Percentiles rank a stretch among this genome's conserved stretches.
phyloP scores from a whole-genome alignment of 148 eudicot species.

The Rhododendron ovatum region DNA sequence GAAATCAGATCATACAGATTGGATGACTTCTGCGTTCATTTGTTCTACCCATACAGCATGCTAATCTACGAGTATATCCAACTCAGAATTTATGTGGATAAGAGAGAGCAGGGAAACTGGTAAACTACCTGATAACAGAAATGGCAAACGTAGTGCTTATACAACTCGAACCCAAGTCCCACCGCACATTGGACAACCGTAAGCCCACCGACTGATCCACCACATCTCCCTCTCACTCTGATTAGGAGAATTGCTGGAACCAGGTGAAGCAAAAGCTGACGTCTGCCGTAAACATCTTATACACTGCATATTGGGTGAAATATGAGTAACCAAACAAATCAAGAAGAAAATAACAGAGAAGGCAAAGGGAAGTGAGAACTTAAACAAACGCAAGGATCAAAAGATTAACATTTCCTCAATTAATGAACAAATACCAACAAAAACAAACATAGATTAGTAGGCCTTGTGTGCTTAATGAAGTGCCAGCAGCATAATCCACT shows the following conservation, averaged over 20 bases:
- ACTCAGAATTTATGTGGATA: background rate
- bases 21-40: background rate
- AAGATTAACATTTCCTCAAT: background rate
- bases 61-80: background rate
- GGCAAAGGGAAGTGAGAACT: background rate
- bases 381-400: background rate
- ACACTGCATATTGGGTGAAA: constrained; percentile 53
- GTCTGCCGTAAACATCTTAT: constrained; percentile 96
- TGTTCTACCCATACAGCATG: background rate
- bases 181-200: constrained; percentile 97
- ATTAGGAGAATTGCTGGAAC: constrained; percentile 36
- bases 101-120: background rate
- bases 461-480: background rate
- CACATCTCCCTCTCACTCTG: constrained; percentile 72
- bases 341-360: background rate
- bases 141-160: constrained; percentile 18
- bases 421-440: background rate
- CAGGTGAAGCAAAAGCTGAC: constrained; percentile 70
- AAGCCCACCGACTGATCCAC: constrained; percentile 98
- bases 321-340: background rate
- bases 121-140: constrained; percentile 1
- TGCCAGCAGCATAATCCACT: background rate
- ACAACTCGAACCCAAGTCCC: constrained; percentile 98
- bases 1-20: background rate
- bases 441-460: background rate